These are phyloP conservation scores for Solanum chacoense DNA, from an alignment of 305 asterid species.

Conservation along the genomic window DNA sequence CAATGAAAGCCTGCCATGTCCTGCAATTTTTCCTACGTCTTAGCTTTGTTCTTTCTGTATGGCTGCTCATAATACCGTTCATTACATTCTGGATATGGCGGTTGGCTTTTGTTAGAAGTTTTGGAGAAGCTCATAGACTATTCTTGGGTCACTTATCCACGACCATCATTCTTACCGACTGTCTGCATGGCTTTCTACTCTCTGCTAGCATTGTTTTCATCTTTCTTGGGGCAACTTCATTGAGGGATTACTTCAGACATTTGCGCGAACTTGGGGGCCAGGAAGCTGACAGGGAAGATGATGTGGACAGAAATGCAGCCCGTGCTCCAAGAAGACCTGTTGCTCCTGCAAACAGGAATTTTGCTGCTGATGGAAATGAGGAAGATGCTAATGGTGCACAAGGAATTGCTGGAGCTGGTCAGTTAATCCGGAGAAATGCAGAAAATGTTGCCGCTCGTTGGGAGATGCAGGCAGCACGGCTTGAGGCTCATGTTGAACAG, in stretches of 20 bases:
- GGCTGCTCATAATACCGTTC: slow-evolving; percentile 96
- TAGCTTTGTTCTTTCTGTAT: slow-evolving; percentile 86
- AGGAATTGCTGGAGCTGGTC: slow-evolving; percentile 92
- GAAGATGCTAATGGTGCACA: slow-evolving; percentile 85
- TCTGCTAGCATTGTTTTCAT: slow-evolving; percentile 95
- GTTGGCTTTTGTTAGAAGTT: slow-evolving; percentile 82
- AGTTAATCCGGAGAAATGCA: slow-evolving; percentile 79
- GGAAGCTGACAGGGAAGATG: slow-evolving; percentile 92
- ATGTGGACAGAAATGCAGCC: slow-evolving; percentile 88
- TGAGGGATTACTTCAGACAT: slow-evolving; percentile 92
- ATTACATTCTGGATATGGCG: slow-evolving; percentile 99
- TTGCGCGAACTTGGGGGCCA: slow-evolving; percentile 91
- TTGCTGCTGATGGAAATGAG: slow-evolving; percentile 61
- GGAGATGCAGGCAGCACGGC: slow-evolving; percentile 99
- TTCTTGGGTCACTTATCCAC: slow-evolving; percentile 84
- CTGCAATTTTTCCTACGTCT: slow-evolving; percentile 85
- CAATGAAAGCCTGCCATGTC: slow-evolving; percentile 87
- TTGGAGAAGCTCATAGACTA: slow-evolving; percentile 84
- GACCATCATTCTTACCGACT: slow-evolving; percentile 77
- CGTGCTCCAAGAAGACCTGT: slow-evolving; percentile 81
- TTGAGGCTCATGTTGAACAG: slow-evolving; percentile 96
- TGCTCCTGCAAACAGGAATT: slow-evolving; percentile 67
- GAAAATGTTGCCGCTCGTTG: slow-evolving; percentile 95
- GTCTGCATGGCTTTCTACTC: slow-evolving; percentile 91
- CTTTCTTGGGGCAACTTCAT: slow-evolving; percentile 96